Conservation (phyloP, 2,329 filamentous ascomycete species). For the Cladophialophora carrionii region DNA sequence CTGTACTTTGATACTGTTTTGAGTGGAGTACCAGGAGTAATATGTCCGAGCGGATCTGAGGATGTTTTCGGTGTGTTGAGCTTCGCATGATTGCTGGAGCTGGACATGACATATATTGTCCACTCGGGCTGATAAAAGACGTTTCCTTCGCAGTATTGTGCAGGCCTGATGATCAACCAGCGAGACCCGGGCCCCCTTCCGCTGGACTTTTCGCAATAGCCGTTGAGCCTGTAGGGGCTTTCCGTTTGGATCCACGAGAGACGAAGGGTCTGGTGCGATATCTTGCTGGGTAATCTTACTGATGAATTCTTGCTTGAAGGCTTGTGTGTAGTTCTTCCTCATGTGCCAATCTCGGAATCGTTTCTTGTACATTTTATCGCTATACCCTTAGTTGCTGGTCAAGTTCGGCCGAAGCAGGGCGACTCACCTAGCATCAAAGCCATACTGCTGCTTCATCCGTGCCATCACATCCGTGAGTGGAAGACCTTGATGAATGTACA, state of each 20-base stretch:
- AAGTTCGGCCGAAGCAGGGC: background rate
- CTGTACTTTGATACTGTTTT: background rate
- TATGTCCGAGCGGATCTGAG: background rate
- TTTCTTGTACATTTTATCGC: conserved; percentile 17
- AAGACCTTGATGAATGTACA: conserved; percentile 9
- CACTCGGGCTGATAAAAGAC: no score
- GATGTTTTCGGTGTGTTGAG: background rate
- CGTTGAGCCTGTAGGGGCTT: conserved; percentile 1
- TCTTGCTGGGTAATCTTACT: background rate
- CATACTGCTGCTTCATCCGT: conserved; percentile 7
- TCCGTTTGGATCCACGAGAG: background rate
- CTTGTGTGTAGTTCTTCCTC: conserved; percentile 14
- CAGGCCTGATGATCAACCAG: background rate
- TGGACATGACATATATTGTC: background rate
- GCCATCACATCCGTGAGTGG: conserved; percentile 2
- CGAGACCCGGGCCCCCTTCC: background rate
- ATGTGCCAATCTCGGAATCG: conserved; percentile 7
- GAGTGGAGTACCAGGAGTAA: conserved; percentile 4
- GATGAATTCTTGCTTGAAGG: conserved; percentile 6
- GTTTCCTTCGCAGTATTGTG: background rate
- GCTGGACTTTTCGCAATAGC: conserved; percentile 7
- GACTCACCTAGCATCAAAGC: conserved; percentile 12
- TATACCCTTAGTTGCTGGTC: background rate
- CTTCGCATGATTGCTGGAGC: background rate
- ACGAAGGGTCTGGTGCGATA: background rate